These are phyloP conservation scores for Marchantia paleacea DNA, from an alignment of 225 moss, liverwort and hornwort genomes.

Conservation along the genomic window DNA sequence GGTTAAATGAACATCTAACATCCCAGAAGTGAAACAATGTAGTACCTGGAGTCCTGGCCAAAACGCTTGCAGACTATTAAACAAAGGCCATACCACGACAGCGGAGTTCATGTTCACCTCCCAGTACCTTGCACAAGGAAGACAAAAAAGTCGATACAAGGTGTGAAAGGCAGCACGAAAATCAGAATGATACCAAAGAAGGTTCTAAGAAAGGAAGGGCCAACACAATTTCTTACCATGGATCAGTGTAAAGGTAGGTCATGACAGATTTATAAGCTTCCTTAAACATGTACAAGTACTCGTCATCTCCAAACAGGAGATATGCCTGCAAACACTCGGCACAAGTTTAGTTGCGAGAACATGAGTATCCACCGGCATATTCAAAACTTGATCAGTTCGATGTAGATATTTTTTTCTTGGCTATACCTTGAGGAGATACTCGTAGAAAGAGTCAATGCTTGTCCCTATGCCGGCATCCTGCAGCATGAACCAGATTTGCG, in stretches of 20 bases:
- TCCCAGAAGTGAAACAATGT: not conserved
- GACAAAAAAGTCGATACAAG: not conserved
- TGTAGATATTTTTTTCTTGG: not conserved
- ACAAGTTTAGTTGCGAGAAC: not conserved
- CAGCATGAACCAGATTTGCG: slow-evolving; percentile 1
- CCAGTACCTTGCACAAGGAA: slow-evolving; percentile 58
- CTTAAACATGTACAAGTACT: slow-evolving; percentile 80
- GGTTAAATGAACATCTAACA: not conserved
- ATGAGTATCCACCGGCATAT: too few species aligned
- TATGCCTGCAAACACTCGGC: slow-evolving; percentile 52
- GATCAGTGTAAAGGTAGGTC: slow-evolving; percentile 76
- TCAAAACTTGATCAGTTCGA: not conserved
- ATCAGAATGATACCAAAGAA: not conserved
- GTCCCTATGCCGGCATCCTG: slow-evolving; percentile 99
- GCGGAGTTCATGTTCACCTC: slow-evolving; percentile 99
- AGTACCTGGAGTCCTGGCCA: slow-evolving; percentile 96
- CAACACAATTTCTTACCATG: slow-evolving; percentile 51
- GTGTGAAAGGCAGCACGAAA: not conserved
- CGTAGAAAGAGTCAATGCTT: slow-evolving; percentile 99
- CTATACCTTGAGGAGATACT: slow-evolving; percentile 83
- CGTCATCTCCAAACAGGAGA: slow-evolving; percentile 88
- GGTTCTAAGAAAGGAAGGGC: not conserved
- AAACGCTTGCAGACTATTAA: slow-evolving; percentile 97
- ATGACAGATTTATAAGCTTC: slow-evolving; percentile 95
- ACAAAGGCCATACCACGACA: slow-evolving; percentile 94